Evolutionary conservation across 176 grass and related monocot genomes (phyloP), one percentile per base, ranked within the genome.

Genomic region (Urochloa ruziziensis): DNA sequence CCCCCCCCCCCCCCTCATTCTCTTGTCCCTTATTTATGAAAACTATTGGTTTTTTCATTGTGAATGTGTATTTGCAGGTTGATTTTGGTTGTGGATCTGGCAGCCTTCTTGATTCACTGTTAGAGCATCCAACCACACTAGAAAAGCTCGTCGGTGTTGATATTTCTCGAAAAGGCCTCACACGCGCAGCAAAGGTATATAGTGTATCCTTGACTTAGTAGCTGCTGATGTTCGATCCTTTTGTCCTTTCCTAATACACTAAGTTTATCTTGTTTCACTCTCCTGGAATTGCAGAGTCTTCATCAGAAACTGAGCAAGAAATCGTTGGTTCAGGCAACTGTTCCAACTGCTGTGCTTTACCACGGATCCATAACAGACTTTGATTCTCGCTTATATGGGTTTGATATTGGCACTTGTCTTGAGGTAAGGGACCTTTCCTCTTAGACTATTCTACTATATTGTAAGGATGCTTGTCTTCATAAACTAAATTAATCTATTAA

Each of bases 41-140:
- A n/a, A 32, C 35, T 32, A 48, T 52, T 60, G 35, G 28, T 42
- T 28, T 77, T 73, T 52, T 90, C 63, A 84, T 53, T 62, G 15
- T 76, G 32, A 65, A 63, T 21, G 25, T 79, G 21, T 61, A 73
- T 81, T 83, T 74, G 66, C 87, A 95, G 96, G 91, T 98, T 70
- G 93, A 95, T 98, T 98, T 98, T 85, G 96, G 96, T 49, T 98
- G 89, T 34, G 93, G 93, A 80, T 98, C 96, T 82, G 96, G 96
- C 79, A 95, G 96, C 70, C 89, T 98, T 74, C 91, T 95, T 54
- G 93, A 95, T 86, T 95, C 89, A 44, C 76, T 98, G 84, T 72
- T 95, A 76, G 96, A 93, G 77, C 93, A 95, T 88, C 83, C 87
- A 75, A 98, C 89, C 83, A 90, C 89, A 21, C 76, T 98, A 7